phyloP scores from a whole-genome alignment of 805 yeast genomes.

The Brettanomyces nanus region DNA sequence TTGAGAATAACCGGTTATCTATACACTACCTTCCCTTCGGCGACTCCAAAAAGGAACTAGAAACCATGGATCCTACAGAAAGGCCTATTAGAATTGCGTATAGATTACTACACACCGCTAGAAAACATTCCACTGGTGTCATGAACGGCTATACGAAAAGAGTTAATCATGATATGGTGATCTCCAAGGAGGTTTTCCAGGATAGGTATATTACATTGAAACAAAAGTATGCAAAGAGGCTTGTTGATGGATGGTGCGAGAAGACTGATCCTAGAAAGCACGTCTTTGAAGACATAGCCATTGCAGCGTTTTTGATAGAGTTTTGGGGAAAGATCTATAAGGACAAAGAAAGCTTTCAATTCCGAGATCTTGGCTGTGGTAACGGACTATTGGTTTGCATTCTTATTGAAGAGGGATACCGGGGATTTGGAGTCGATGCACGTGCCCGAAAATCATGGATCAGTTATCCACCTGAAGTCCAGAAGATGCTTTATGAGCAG shows the following conservation, averaged over 20 bases:
- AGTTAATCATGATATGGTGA: constrained; percentile 82
- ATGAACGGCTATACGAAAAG: constrained; percentile 80
- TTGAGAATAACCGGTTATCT: constrained; percentile 41
- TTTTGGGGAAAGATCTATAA: constrained; percentile 56
- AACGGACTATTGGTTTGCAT: constrained; percentile 81
- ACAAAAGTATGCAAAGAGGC: constrained; percentile 65
- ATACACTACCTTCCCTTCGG: constrained; percentile 69
- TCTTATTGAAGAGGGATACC: constrained; percentile 68
- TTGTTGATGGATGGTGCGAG: constrained; percentile 86
- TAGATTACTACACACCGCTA: constrained; percentile 69
- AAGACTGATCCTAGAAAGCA: constrained; percentile 92
- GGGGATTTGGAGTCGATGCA: constrained; percentile 84
- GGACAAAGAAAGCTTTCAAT: constrained; percentile 43
- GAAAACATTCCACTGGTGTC: constrained; percentile 77
- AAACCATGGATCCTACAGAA: constrained; percentile 35
- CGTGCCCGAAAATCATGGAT: constrained; percentile 84
- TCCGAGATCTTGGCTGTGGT: constrained; percentile 92
- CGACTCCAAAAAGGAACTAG: constrained; percentile 21
- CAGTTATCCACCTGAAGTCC: constrained; percentile 60
- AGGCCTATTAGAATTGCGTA: constrained; percentile 77
- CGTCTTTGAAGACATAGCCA: constrained; percentile 92
- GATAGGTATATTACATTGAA: constrained; percentile 72
- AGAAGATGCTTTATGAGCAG: constrained; percentile 55
- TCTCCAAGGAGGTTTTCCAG: constrained; percentile 76
- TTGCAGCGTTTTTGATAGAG: constrained; percentile 89